Evolutionary conservation across 192 early-diverging fungal species (phyloP).

Genomic region (Irineochytrium annulatum): DNA sequence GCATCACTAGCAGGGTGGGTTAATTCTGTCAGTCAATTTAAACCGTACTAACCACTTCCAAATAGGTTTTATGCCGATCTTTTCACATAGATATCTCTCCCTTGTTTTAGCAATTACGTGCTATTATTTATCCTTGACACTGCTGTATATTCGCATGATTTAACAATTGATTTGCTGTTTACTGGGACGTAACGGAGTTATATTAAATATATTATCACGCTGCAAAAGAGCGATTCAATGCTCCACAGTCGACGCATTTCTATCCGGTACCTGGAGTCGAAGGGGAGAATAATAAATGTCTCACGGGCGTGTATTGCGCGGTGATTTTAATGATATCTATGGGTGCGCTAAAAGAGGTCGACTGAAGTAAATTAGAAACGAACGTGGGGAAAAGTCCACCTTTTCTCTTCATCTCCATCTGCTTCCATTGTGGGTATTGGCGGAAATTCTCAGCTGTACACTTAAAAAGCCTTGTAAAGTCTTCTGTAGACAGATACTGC

Average conservation of each 20-base stretch:
- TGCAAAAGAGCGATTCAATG: no score
- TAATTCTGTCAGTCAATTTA: background rate
- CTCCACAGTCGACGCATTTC: no score
- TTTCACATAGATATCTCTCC: no score
- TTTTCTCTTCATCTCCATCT: constrained; percentile 34
- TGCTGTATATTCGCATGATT: no score
- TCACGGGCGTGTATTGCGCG: no score
- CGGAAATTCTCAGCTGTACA: constrained; percentile 15
- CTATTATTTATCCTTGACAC: no score
- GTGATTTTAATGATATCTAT: constrained; percentile 2
- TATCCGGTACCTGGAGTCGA: no score
- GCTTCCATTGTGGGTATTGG: constrained; percentile 29
- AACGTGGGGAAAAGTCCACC: constrained; percentile 12
- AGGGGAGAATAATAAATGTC: no score
- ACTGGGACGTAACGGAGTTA: no score
- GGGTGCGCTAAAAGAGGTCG: background rate
- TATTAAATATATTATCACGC: no score
- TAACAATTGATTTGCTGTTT: no score
- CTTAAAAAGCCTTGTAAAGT: constrained; percentile 32
- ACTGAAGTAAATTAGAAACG: background rate
- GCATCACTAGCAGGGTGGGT: constrained; percentile 25
- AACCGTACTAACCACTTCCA: background rate
- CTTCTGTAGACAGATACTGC: constrained; percentile 21
- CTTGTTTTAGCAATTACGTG: no score
- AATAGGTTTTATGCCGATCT: constrained; percentile 37